Percentiles rank a stretch among this genome's conserved stretches.
phyloP scores from a whole-genome alignment of 164 flowering plant species.

The Stephania japonica region DNA sequence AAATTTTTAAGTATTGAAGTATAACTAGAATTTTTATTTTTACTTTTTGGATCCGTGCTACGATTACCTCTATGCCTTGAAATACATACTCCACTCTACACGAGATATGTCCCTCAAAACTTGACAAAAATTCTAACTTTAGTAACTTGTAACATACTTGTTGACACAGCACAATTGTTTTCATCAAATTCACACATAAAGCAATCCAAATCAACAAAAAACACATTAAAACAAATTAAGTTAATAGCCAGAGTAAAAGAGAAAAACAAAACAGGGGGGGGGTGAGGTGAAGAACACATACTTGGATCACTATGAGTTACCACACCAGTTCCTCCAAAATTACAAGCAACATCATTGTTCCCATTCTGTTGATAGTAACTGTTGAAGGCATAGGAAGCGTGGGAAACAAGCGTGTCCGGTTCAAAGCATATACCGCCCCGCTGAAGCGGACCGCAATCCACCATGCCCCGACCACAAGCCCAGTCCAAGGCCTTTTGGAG shows the following conservation, averaged over 20 bases:
- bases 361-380: conserved; percentile 80
- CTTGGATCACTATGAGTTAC: conserved; percentile 59
- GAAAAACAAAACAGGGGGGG: not conserved
- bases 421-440: conserved; percentile 54
- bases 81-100: too few species aligned
- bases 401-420: conserved; percentile 75
- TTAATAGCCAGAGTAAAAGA: not conserved
- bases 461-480: conserved; percentile 82
- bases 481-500: conserved; percentile 81
- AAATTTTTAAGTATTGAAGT: too few species aligned
- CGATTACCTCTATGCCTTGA: too few species aligned
- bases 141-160: too few species aligned
- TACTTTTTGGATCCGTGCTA: too few species aligned
- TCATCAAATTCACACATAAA: not conserved
- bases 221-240: not conserved
- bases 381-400: conserved; percentile 93
- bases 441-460: conserved; percentile 56
- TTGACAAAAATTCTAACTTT: too few species aligned
- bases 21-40: too few species aligned
- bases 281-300: conserved; percentile 19
- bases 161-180: too few species aligned
- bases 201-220: not conserved
- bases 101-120: too few species aligned
- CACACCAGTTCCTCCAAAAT: conserved; percentile 80
- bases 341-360: conserved; percentile 73